Evolutionary conservation across 1,284 basidiomycete genomes (phyloP), one percentile per base, ranked within the genome.

Genomic region (Sporisorium graminicola): DNA sequence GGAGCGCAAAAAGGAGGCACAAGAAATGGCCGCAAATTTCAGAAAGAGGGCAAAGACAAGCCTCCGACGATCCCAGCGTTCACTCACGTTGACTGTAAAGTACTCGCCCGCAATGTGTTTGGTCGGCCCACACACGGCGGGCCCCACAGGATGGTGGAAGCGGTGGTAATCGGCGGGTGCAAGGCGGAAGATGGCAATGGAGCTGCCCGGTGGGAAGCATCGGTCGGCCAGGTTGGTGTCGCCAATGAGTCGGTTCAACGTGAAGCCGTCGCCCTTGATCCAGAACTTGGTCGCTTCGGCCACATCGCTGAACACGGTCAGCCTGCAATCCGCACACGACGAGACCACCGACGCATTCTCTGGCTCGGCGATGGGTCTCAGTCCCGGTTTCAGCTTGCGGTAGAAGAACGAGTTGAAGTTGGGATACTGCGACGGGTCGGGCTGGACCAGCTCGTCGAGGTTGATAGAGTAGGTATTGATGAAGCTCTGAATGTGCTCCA

Each of bases 191-290:
- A 91, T 89, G 2, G 91, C 91, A 1, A 93, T 78, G 31, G 74
- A 77, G 65, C 74, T 77, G 57, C 74, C 74, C 6, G 76, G 74
- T n/a, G 69, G 66, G 61, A 82, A 75, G 47, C 62, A 55, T 24
- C 73, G 60, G 35, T 74, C 76, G 12, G 89, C 88, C 93, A 73
- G 61, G 31, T 72, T 60, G 13, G 70, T 74, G 35, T 77, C 64
- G 0, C 95, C 95, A 0, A 99, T 88, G 33, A 99, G 88, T 3
- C 91, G 89, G 5, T 87, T 88, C 6, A 98, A 89, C 0, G 91
- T 92, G 84, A 98, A 98, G 78, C 97, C 94, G 35, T 94, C 91
- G 0, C 96, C 97, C 85, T 99, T 99, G 87, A 99, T 97, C 96
- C 97, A 99, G 6, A 98, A 87, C 35, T 89, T 88, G 2, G 94